These are phyloP conservation scores for Hirschioporus abietinus DNA, from an alignment of 768 basidiomycete species.

Conservation along the genomic window DNA sequence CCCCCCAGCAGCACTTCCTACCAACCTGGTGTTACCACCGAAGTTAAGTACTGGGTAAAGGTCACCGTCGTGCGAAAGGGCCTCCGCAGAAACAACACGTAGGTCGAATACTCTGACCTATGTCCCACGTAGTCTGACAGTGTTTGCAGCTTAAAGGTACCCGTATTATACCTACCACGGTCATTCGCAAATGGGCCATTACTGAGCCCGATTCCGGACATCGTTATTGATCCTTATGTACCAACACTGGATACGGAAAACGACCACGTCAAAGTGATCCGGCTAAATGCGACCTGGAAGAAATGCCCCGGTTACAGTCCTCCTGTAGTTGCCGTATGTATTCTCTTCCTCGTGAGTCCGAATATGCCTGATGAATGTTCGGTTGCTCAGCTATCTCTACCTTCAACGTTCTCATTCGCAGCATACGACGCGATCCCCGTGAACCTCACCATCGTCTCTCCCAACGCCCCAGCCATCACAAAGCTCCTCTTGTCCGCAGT, in stretches of 20 bases:
- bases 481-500: constrained; percentile 29
- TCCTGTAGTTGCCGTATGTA: constrained; percentile 5
- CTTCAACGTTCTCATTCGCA: constrained; percentile 29
- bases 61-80: constrained; percentile 36
- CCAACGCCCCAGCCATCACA: constrained; percentile 31
- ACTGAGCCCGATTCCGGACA: not conserved
- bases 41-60: constrained; percentile 33
- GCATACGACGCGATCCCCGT: constrained; percentile 38
- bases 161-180: constrained; percentile 40
- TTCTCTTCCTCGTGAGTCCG: not conserved
- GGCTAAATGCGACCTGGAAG: constrained; percentile 25
- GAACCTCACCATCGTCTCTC: constrained; percentile 31
- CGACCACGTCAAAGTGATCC: constrained; percentile 20
- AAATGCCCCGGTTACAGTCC: constrained; percentile 24
- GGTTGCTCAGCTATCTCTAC: constrained; percentile 31
- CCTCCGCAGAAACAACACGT: constrained; percentile 36
- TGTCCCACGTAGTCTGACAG: constrained; percentile 3
- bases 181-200: constrained; percentile 14
- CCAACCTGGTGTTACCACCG: constrained; percentile 22
- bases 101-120: constrained; percentile 12
- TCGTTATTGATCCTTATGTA: not conserved
- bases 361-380: not conserved
- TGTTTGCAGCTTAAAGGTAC: constrained; percentile 26
- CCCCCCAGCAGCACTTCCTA: constrained; percentile 35
- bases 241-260: not conserved